Conservation (phyloP, 768 basidiomycete genomes). For the Termitomyces sp. region DNA sequence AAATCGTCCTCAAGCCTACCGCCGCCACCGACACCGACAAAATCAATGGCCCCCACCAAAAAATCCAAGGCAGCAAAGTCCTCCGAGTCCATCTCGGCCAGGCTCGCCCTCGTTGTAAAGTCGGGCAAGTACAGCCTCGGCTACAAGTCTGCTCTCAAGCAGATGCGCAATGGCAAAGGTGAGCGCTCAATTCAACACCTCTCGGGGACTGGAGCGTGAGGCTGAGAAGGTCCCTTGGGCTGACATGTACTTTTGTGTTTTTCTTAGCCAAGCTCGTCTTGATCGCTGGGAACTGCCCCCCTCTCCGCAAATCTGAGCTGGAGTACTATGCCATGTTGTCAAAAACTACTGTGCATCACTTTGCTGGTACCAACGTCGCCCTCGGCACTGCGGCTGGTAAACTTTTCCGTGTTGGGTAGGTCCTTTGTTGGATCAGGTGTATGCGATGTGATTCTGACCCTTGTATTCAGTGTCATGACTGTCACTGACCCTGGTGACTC, state of each 20-base stretch:
- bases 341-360: conserved; percentile 98
- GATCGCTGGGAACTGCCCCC: conserved; percentile 98
- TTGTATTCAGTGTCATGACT: conserved; percentile 79
- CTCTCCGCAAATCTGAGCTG: conserved; percentile 97
- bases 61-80: conserved; percentile 93
- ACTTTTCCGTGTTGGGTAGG: conserved; percentile 95
- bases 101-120: conserved; percentile 95
- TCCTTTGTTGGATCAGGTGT: conserved; percentile 1
- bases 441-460: conserved; percentile 15
- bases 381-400: conserved; percentile 99
- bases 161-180: conserved; percentile 98
- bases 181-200: conserved; percentile 41
- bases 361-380: conserved; percentile 94
- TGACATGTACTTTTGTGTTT: conserved; percentile 37
- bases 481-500: conserved; percentile 95
- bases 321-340: conserved; percentile 99
- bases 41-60: conserved; percentile 86
- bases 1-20: conserved; percentile 9
- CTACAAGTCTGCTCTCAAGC: conserved; percentile 97
- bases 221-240: conserved; percentile 96
- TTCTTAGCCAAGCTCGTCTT: conserved; percentile 92
- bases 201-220: conserved; percentile 93
- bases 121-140: conserved; percentile 97
- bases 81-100: conserved; percentile 88
- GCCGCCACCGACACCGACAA: conserved; percentile 20